Evolutionary conservation across 108 stramenopile species (phyloP).

Genomic region (Cyclotella kingstonii): DNA sequence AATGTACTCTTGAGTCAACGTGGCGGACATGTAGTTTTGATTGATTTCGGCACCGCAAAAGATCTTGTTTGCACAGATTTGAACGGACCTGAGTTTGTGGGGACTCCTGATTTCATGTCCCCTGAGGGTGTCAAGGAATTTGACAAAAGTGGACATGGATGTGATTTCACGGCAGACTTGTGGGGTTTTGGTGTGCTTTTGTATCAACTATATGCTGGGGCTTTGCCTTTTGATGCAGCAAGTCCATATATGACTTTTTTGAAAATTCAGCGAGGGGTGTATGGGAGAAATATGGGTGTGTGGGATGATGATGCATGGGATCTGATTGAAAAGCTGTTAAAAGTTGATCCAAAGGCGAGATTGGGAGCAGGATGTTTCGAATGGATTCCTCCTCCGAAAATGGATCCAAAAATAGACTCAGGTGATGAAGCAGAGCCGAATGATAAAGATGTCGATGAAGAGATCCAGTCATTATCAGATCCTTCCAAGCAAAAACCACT

Average conservation of each 20-base stretch:
- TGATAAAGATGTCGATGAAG: conserved; percentile 4
- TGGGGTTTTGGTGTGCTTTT: conserved; percentile 81
- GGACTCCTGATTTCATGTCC: conserved; percentile 98
- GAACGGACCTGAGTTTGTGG: conserved; percentile 99
- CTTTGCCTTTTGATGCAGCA: conserved; percentile 77
- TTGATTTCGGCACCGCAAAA: conserved; percentile 98
- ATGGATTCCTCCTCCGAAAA: conserved; percentile 39
- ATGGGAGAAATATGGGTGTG: conserved; percentile 57
- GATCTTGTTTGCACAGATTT: conserved; percentile 89
- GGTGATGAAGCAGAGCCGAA: conserved; percentile 12
- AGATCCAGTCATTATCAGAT: no score
- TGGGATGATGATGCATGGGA: conserved; percentile 82
- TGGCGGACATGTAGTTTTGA: conserved; percentile 85
- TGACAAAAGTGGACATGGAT: conserved; percentile 24
- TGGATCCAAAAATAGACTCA: no score
- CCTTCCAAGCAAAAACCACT: conserved; percentile 11
- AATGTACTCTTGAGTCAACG: conserved; percentile 80
- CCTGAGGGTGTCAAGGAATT: conserved; percentile 88
- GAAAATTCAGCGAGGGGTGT: conserved; percentile 68
- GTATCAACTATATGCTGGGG: conserved; percentile 77
- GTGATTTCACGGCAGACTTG: conserved; percentile 71
- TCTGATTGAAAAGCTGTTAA: conserved; percentile 60
- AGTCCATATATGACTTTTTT: conserved; percentile 88
- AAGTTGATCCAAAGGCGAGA: conserved; percentile 60
- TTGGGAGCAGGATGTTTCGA: conserved; percentile 73